Conservation (phyloP, 768 basidiomycete species). For the Grammothele lineata region DNA sequence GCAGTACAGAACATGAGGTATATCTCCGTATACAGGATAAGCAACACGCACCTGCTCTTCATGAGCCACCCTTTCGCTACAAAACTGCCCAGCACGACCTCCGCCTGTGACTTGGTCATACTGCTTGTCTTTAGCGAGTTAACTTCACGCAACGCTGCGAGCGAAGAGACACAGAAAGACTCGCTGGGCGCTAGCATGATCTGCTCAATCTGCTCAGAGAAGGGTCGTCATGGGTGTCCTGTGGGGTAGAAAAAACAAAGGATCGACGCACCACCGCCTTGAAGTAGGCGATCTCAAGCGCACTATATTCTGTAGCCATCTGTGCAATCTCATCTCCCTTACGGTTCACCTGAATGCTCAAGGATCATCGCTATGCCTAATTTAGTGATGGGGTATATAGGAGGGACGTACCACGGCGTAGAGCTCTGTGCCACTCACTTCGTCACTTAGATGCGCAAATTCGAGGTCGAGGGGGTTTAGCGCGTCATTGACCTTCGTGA, state of each 20-base stretch:
- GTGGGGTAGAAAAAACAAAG: not conserved
- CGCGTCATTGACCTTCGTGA: conserved; percentile 53
- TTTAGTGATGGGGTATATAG: no score
- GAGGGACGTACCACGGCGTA: conserved; percentile 61
- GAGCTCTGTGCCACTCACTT: conserved; percentile 57
- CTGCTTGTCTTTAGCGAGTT: conserved; percentile 41
- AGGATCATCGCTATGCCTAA: no score
- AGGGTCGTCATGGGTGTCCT: not conserved
- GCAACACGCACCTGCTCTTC: conserved; percentile 62
- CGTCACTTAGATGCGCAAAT: conserved; percentile 59
- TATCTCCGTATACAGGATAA: not conserved
- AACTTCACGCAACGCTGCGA: conserved; percentile 72
- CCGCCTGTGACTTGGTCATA: conserved; percentile 74
- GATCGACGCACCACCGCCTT: conserved; percentile 62
- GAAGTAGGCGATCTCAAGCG: conserved; percentile 80
- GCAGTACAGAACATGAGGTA: not conserved
- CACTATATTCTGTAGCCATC: conserved; percentile 77
- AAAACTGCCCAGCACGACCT: conserved; percentile 69
- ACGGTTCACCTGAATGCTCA: conserved; percentile 67
- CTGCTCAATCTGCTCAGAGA: conserved; percentile 66
- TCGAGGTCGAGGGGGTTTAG: conserved; percentile 73
- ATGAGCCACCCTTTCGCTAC: conserved; percentile 79
- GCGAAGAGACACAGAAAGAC: conserved; percentile 71
- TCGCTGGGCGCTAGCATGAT: conserved; percentile 79
- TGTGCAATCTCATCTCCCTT: conserved; percentile 82